phyloP scores from a whole-genome alignment of 768 basidiomycete species.

The Mycena venus region DNA sequence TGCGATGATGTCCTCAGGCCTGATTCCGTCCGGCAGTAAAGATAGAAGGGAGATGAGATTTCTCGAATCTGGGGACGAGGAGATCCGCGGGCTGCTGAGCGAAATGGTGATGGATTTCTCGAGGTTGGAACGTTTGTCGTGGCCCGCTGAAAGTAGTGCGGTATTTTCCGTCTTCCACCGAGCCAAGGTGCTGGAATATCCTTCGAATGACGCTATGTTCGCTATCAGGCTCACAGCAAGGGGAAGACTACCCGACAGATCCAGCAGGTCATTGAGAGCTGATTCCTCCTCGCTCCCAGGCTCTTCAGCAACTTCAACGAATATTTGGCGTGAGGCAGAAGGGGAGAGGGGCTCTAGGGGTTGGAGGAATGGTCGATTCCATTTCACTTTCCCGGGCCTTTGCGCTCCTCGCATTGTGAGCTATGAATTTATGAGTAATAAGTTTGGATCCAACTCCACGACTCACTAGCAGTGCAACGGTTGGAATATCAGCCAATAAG shows the following conservation, averaged over 20 bases:
- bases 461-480: conserved; percentile 1
- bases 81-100: conserved; percentile 1
- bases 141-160: not conserved
- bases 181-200: not conserved
- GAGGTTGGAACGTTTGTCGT: conserved; percentile 3
- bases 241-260: not conserved
- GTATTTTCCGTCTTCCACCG: conserved; percentile 3
- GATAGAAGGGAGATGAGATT: conserved; percentile 2
- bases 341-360: not conserved
- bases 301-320: not conserved
- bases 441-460: too few species aligned
- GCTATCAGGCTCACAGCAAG: conserved; percentile 8
- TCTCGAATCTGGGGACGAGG: not conserved
- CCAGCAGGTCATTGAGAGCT: not conserved
- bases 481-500: conserved; percentile 4
- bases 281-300: not conserved
- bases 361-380: conserved; percentile 13
- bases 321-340: not conserved
- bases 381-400: conserved; percentile 7
- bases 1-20: not conserved
- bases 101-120: conserved; percentile 11
- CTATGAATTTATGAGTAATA: not conserved
- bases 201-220: not conserved
- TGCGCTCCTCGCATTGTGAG: conserved; percentile 18
- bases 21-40: conserved; percentile 1